Evolutionary conservation across 2,329 filamentous ascomycete genomes (phyloP).

Genomic region (Nigrospora osmanthi): DNA sequence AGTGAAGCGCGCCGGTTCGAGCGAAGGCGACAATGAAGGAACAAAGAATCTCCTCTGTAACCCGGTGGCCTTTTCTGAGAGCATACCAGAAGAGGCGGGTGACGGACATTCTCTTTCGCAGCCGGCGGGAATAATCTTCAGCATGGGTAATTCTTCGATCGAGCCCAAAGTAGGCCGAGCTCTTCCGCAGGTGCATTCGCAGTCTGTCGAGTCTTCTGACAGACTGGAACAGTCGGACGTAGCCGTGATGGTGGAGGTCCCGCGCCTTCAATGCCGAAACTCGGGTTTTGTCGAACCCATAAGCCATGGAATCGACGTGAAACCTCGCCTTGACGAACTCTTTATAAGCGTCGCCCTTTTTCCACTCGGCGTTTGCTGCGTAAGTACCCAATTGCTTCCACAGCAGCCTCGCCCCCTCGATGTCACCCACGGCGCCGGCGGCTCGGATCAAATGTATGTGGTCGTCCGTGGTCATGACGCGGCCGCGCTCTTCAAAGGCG

Average conservation of each 20-base stretch:
- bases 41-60: conserved; percentile 32
- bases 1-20: conserved; percentile 24
- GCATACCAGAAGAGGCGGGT: conserved; percentile 19
- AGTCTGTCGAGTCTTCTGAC: conserved; percentile 13
- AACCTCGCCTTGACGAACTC: conserved; percentile 42
- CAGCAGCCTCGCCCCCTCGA: conserved; percentile 22
- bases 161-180: conserved; percentile 18
- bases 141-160: conserved; percentile 15
- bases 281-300: conserved; percentile 33
- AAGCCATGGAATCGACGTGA: conserved; percentile 36
- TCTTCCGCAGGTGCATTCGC: conserved; percentile 5
- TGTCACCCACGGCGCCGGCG: conserved; percentile 36
- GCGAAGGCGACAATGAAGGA: conserved; percentile 32
- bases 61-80: conserved; percentile 14
- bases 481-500: conserved; percentile 19
- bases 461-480: conserved; percentile 27
- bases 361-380: conserved; percentile 11
- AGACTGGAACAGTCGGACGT: neutral
- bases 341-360: conserved; percentile 18
- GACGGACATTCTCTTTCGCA: conserved; percentile 18
- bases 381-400: conserved; percentile 23
- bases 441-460: conserved; percentile 36
- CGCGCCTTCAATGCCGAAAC: conserved; percentile 29
- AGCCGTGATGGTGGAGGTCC: conserved; percentile 21
- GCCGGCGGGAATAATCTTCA: conserved; percentile 19